Percentiles rank a stretch among this genome's conserved stretches.
Conservation (phyloP, 140 eudicot genomes). For the Stevia rebaudiana region DNA sequence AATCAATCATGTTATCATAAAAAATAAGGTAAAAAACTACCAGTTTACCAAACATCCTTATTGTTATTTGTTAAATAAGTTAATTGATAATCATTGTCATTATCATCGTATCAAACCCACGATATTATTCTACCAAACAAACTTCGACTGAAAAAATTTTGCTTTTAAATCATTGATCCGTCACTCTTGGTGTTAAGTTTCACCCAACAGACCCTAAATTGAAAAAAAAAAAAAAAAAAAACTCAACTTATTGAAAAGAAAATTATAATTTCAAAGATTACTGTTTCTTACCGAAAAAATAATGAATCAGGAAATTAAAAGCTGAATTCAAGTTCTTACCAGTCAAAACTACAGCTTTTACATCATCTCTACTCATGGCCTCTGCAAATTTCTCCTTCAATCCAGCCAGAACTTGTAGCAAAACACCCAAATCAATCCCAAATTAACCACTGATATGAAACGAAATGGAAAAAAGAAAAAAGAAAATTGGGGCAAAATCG, state of each 20-base stretch:
- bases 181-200: conserved; percentile 5
- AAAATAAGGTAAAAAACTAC: no score
- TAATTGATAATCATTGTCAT: neutral
- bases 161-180: neutral
- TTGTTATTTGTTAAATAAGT: neutral
- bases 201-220: conserved; percentile 20
- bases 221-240: neutral
- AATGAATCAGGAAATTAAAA: neutral
- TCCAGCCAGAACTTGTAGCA: conserved; percentile 59
- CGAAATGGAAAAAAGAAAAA: neutral
- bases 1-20: neutral
- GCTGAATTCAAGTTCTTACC: conserved; percentile 36
- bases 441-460: neutral
- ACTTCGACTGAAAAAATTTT: neutral
- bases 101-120: conserved; percentile 2
- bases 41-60: neutral
- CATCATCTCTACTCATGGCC: conserved; percentile 82
- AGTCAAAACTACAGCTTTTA: conserved; percentile 75
- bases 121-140: conserved; percentile 2
- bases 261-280: neutral
- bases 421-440: neutral
- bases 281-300: neutral
- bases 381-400: conserved; percentile 55
- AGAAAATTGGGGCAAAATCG: neutral
- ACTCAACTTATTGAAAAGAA: no score